These are phyloP conservation scores for Silene latifolia DNA, from an alignment of 148 eudicot species.

Conservation along the genomic window DNA sequence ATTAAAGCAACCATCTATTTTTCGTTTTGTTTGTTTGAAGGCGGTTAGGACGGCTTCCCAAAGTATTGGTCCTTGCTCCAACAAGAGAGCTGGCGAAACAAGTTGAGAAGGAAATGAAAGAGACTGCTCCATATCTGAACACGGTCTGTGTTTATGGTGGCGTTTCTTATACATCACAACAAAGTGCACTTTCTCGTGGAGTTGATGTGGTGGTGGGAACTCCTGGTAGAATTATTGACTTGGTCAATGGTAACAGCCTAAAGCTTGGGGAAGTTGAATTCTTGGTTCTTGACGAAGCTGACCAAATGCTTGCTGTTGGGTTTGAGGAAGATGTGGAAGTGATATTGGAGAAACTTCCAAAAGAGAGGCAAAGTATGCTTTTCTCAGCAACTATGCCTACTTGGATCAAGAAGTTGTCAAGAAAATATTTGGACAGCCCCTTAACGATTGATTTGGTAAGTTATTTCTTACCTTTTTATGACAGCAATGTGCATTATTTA, in stretches of 20 bases:
- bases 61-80: slow-evolving; percentile 84
- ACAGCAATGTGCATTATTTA: too few relatives aligned
- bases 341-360: slow-evolving; percentile 71
- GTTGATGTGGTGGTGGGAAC: slow-evolving; percentile 98
- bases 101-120: slow-evolving; percentile 94
- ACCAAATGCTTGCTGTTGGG: slow-evolving; percentile 99
- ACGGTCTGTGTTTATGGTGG: slow-evolving; percentile 98
- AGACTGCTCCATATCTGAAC: slow-evolving; percentile 89
- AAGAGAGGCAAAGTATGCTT: slow-evolving; percentile 95
- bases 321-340: slow-evolving; percentile 95
- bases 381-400: slow-evolving; percentile 96
- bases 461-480: too few relatives aligned
- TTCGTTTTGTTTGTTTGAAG: slow-evolving; percentile 39
- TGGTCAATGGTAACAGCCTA: slow-evolving; percentile 61
- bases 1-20: slow-evolving; percentile 13
- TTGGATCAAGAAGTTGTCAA: slow-evolving; percentile 88
- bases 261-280: slow-evolving; percentile 78
- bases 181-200: slow-evolving; percentile 79
- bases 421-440: slow-evolving; percentile 74
- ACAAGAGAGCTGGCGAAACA: slow-evolving; percentile 95
- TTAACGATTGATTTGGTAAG: slow-evolving; percentile 85
- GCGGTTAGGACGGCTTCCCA: slow-evolving; percentile 80
- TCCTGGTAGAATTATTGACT: slow-evolving; percentile 93
- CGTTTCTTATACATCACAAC: slow-evolving; percentile 70
- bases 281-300: slow-evolving; percentile 96